These are phyloP conservation scores for Hansfordia pulvinata DNA, from an alignment of 2,329 filamentous ascomycete species.

Conservation along the genomic window DNA sequence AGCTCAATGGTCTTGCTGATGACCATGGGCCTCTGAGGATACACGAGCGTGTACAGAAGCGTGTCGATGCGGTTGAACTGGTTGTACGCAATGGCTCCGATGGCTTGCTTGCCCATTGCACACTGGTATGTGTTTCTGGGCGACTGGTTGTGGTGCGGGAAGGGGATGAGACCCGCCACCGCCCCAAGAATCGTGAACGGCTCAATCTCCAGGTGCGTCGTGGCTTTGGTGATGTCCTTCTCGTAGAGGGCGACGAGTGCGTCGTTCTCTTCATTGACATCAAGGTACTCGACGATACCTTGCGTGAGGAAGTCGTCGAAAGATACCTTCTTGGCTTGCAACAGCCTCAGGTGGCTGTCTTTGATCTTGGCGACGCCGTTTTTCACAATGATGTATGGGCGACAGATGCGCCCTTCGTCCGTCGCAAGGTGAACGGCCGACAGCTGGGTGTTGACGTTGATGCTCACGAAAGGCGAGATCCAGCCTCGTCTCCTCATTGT, in stretches of 20 bases:
- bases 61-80: conserved; percentile 97
- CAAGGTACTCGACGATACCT: conserved; percentile 89
- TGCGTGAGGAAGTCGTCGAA: conserved; percentile 91
- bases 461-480: conserved; percentile 92
- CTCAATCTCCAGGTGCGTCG: conserved; percentile 94
- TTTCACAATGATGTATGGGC: conserved; percentile 90
- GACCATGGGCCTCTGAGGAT: conserved; percentile 94
- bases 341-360: conserved; percentile 60
- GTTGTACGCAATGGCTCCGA: conserved; percentile 95
- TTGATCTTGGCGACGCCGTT: conserved; percentile 73
- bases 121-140: conserved; percentile 98
- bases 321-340: conserved; percentile 71
- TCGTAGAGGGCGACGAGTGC: conserved; percentile 87
- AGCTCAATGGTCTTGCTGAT: conserved; percentile 95
- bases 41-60: conserved; percentile 89
- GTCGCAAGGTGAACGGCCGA: conserved; percentile 89
- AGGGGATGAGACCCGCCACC: conserved; percentile 91
- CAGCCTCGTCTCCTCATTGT: conserved; percentile 78
- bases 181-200: conserved; percentile 94
- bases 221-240: conserved; percentile 64
- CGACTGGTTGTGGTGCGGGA: conserved; percentile 97
- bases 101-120: conserved; percentile 99
- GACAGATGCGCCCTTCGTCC: conserved; percentile 91
- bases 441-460: conserved; percentile 90
- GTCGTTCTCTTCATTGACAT: conserved; percentile 98